Percentiles rank a stretch among this genome's conserved stretches.
Conservation (phyloP, 2,329 filamentous ascomycete species). For the Aspergillus oerlinghausenensis region DNA sequence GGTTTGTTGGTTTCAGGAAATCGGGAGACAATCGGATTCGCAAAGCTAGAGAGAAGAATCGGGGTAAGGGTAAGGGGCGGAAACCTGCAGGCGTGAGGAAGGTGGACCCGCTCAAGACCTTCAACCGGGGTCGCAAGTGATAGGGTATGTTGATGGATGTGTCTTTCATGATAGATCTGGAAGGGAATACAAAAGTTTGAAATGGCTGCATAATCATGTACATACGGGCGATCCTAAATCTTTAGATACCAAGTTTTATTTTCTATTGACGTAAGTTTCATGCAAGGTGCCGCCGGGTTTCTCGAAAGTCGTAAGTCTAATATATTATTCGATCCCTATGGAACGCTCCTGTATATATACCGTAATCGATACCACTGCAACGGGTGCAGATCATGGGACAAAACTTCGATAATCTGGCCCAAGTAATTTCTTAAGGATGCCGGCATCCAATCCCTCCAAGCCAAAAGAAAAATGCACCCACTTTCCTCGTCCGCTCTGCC, state of each 20-base stretch:
- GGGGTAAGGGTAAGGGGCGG: slow-evolving; percentile 42
- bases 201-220: background rate
- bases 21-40: slow-evolving; percentile 47
- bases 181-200: background rate
- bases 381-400: background rate
- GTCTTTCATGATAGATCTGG: background rate
- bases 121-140: slow-evolving; percentile 56
- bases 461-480: slow-evolving; percentile 37
- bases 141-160: background rate
- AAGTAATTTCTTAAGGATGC: slow-evolving; percentile 13
- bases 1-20: slow-evolving; percentile 66
- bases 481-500: slow-evolving; percentile 32
- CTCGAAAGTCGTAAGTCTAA: background rate
- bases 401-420: slow-evolving; percentile 12
- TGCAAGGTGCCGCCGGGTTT: background rate
- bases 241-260: background rate
- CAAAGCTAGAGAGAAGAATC: slow-evolving; percentile 45
- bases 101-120: slow-evolving; percentile 81
- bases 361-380: background rate
- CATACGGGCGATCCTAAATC: background rate
- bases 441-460: slow-evolving; percentile 17
- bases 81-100: slow-evolving; percentile 52
- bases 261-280: background rate
- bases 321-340: background rate
- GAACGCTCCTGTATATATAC: background rate